Evolutionary conservation across 331 rosid species (phyloP), one percentile per base, ranked within the genome.

Genomic region (Cydonia oblonga): DNA sequence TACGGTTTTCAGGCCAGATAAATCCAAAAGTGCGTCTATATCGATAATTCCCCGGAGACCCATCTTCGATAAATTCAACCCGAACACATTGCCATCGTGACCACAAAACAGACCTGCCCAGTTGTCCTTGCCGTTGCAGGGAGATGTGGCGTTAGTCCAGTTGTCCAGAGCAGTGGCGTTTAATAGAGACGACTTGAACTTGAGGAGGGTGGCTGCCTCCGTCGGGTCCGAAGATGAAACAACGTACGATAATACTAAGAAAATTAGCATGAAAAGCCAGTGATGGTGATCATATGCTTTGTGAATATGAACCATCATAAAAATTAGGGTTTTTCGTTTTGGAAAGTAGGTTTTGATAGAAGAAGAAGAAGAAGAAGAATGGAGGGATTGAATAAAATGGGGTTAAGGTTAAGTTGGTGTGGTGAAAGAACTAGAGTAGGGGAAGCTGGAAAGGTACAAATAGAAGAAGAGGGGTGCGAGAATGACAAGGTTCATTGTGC

Each of bases 81-180:
- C 89, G 14, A 26, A 38, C 12, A 83, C 54, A 13, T 1, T 73
- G 0, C 61, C 77, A 9, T 75, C 3, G 8, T 0, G 2, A 4
- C 0, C 6, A 75, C 98, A 93, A 51, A 61, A 22, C 53, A 91
- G 4, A 44, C 97, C 97, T 6, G 6, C 3, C 98, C 97, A 93
- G 1, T 75, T 78, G 1, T 1, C 7, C 64, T 23, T 20, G 20
- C 57, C 64, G 10, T 30, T 20, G 80, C 87, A 86, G 3, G 82
- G 49, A 8, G 15, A 3, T 5, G 28, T 54, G 19, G 89, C 44
- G 12, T 60, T 25, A 13, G 75, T 64, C 79, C 87, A 91, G 59
- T 79, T 61, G 49, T 30, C n/a, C 23, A 91, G 70, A 20, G 86
- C 90, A 4, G 30, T 1, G 20, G 20, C 7, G 59, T 86, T 81